Percentiles rank a stretch among this genome's conserved stretches.
Conservation (phyloP, 768 basidiomycete genomes). For the Serendipita vermifera region DNA sequence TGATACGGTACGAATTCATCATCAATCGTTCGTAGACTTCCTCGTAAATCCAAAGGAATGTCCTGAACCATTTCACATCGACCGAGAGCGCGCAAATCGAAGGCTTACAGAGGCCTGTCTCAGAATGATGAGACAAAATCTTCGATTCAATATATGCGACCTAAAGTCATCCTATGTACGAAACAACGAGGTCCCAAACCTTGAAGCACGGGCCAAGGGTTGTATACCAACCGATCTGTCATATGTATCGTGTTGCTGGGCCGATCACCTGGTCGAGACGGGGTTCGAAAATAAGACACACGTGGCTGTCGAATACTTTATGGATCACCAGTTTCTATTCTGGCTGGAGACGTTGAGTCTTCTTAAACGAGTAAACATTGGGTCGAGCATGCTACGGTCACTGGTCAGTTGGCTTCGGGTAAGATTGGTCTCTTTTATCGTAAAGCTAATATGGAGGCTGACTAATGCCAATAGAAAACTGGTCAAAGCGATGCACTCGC, state of each 20-base stretch:
- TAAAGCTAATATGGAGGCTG: not conserved
- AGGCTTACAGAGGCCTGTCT: not conserved
- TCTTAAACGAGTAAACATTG: not conserved
- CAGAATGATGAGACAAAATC: not conserved
- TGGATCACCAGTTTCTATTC: not conserved
- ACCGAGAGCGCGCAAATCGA: not conserved
- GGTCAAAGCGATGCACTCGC: not conserved
- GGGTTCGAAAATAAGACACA: not conserved
- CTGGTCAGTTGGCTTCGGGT: not conserved
- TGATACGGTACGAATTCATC: not conserved
- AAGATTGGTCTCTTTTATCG: not conserved
- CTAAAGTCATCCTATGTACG: not conserved
- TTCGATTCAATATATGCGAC: not conserved
- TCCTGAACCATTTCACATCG: not conserved
- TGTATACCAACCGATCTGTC: not conserved
- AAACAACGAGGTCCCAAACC: not conserved
- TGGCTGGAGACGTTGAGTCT: not conserved
- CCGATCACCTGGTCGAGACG: not conserved
- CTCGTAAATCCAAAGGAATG: not conserved
- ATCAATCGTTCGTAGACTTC: slow-evolving; percentile 7
- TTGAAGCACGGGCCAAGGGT: not conserved
- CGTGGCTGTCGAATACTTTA: not conserved
- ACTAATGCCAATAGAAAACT: not conserved
- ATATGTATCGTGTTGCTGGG: not conserved
- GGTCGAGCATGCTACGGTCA: not conserved